Percentiles rank a stretch among this genome's conserved stretches.
Evolutionary conservation across 306 rosid genomes (phyloP).

Genomic region (Vigna nakashimae): DNA sequence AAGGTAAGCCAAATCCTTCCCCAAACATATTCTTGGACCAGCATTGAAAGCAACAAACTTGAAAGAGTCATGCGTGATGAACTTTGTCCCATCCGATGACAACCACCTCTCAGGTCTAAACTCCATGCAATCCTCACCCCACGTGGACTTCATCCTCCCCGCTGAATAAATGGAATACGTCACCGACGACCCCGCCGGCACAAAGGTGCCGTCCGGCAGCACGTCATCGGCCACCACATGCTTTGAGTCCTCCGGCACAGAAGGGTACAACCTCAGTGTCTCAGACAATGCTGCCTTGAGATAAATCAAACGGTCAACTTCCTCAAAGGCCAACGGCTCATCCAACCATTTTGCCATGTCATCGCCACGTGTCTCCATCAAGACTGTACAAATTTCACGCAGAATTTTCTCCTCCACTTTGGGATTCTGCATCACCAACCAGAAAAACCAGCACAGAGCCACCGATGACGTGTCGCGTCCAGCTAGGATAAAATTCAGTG

Average conservation of each 20-base stretch:
- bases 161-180: constrained; percentile 84
- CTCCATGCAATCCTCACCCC: constrained; percentile 94
- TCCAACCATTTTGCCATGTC: constrained; percentile 56
- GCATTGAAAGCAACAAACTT: constrained; percentile 91
- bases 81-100: constrained; percentile 61
- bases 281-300: constrained; percentile 84
- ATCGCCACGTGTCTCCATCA: constrained; percentile 75
- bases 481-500: constrained; percentile 91
- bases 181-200: constrained; percentile 85
- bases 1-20: constrained; percentile 85
- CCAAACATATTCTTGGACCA: constrained; percentile 95
- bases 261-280: constrained; percentile 82
- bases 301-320: constrained; percentile 77
- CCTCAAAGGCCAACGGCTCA: constrained; percentile 78
- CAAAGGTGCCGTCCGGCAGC: constrained; percentile 83
- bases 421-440: constrained; percentile 74
- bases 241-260: constrained; percentile 91
- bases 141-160: constrained; percentile 72
- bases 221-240: constrained; percentile 74
- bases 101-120: constrained; percentile 90
- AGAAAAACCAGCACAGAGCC: constrained; percentile 84
- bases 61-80: constrained; percentile 70
- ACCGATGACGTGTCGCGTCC: constrained; percentile 97
- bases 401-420: constrained; percentile 67
- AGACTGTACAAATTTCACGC: constrained; percentile 61